Percentiles rank a stretch among this genome's conserved stretches.
Conservation (phyloP, 257 asterid species). For the Linaria vulgaris region DNA sequence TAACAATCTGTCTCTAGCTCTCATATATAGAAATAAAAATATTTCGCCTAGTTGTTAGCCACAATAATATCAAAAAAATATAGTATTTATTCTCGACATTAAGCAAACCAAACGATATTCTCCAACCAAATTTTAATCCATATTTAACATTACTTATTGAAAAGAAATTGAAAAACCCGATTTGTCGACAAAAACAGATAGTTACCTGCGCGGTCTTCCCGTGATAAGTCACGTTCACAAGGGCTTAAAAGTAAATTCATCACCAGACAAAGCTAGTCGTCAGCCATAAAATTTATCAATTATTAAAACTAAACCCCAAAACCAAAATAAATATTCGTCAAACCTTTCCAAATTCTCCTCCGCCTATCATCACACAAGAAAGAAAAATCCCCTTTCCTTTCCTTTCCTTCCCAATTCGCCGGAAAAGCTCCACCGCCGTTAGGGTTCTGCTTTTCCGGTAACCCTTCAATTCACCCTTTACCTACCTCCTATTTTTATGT, state of each 20-base stretch:
- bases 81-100: too few relatives aligned
- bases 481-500: conserved; percentile 26
- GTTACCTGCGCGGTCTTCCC: neutral
- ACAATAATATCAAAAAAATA: too few relatives aligned
- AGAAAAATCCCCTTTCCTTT: neutral
- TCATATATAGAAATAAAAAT: too few relatives aligned
- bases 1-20: too few relatives aligned
- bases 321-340: neutral
- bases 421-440: conserved; percentile 28
- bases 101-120: too few relatives aligned
- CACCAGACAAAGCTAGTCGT: neutral
- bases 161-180: too few relatives aligned
- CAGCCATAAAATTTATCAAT: conserved; percentile 5
- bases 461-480: conserved; percentile 40
- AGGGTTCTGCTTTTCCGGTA: conserved; percentile 28
- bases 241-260: neutral
- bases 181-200: neutral
- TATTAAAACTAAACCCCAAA: conserved; percentile 13
- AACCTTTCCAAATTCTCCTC: neutral
- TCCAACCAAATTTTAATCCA: neutral
- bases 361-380: conserved; percentile 18
- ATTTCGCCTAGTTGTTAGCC: too few relatives aligned
- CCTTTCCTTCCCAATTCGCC: neutral
- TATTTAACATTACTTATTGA: too few relatives aligned
- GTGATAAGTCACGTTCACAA: neutral